Evolutionary conservation across 257 asterid genomes (phyloP), one percentile per base, ranked within the genome.

Genomic region (Forsythia suspensa): DNA sequence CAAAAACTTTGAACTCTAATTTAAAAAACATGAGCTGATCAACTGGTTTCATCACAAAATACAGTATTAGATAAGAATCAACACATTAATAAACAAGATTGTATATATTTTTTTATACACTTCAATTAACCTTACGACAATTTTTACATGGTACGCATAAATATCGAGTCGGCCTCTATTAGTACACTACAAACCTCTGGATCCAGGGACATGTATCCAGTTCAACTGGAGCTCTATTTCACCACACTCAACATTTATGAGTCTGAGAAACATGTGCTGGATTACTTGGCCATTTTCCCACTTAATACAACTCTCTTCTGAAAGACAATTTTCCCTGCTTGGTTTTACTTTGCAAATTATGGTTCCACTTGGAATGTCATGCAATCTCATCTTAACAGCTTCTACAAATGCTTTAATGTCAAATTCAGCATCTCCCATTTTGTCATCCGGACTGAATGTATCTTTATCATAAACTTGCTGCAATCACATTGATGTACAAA

Each of bases 121-220:
- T 6, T 3, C 4, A 6, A 16, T n/a, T 61, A 38, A 21, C 34
- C 16, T 61, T 2, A 21, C 3, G 0, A 61, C 8, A 21, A 61
- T 61, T 13, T 3, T 21, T 61, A 20, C 38, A 21, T 21, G 15
- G 36, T 61, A n/a, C 2, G 10, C 3, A 15, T 4, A 34, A 66
- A 4, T 11, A 16, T 38, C 15, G 0, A 40, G 15, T 7, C 69
- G 13, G 2, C 15, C 6, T n/a, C 37, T 21, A 9, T 24, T 9
- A 20, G 11, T 8, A 8, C 15, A 20, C 76, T 82, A 79, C 16
- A 81, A 74, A 67, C 73, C 85, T n/a, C 48, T 81, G 69, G 86
- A 79, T 6, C 88, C 86, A 40, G 90, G 90, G 75, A 86, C 39
- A 39, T 86, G 81, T 3, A 84, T 81, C 90, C 90, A 86, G 72